phyloP scores from a whole-genome alignment of 352 stramenopile species.

The Thalassiosira mediterranea region DNA sequence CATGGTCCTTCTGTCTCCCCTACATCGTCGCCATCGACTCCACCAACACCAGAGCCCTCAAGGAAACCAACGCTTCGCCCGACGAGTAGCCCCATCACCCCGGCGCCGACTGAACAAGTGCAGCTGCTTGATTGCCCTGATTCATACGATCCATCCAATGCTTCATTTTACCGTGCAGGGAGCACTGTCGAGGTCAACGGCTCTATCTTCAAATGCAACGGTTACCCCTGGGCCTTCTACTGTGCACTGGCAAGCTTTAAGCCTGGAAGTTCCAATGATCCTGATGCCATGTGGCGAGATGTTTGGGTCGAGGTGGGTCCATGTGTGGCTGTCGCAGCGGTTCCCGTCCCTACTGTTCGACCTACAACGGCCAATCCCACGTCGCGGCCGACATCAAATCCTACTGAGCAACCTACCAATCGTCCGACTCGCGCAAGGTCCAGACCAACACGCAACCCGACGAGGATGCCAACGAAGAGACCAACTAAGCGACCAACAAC shows the following conservation, averaged over 20 bases:
- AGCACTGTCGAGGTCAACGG: neutral
- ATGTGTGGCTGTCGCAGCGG: neutral
- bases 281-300: neutral
- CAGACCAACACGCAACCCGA: neutral
- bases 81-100: neutral
- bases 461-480: neutral
- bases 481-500: neutral
- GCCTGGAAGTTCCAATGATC: neutral
- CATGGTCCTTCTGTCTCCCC: neutral
- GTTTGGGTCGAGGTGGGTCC: neutral
- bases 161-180: neutral
- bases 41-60: neutral
- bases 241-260: neutral
- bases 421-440: neutral
- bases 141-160: neutral
- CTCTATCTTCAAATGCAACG: neutral
- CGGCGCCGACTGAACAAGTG: neutral
- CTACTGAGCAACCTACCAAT: neutral
- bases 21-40: neutral
- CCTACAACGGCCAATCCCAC: neutral
- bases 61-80: neutral
- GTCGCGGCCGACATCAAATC: neutral
- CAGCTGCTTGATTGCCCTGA: neutral
- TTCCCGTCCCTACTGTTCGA: neutral
- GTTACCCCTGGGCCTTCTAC: conserved; percentile 5